Evolutionary conservation across 345 rosid species (phyloP), one percentile per base, ranked within the genome.

Genomic region (Populus alba): DNA sequence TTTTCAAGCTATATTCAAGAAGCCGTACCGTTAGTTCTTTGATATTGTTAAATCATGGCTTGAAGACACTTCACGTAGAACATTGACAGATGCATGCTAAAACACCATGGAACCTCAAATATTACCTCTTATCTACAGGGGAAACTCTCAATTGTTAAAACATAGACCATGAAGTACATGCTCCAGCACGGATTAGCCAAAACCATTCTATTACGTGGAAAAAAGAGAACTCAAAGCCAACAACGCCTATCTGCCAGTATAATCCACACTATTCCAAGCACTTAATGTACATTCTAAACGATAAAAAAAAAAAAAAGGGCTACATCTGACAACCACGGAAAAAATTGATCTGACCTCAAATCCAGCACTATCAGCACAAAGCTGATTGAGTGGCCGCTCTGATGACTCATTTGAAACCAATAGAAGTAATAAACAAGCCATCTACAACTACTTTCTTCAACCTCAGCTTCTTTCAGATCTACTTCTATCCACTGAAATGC

Each of bases 401-500:
- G 66, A 69, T 75, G 51, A 47, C 61, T 70, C 68, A n/a, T 78
- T 33, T 25, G 68, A 69, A 74, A 66, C 68, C 69, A 71, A 75
- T 22, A 61, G 20, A 13, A 7, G 27, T 25, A 80, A 55, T 20
- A 78, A 82, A 70, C 66, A 61, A 59, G 75, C 77, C 67, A 43
- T 75, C 82, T 87, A 82, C 78, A 72, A 47, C 79, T 74, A 79
- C 18, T 35, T n/a, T 82, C 87, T 85, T 89, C 73, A 41, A n/a
- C 37, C 81, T 88, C 84, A 90, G 83, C 77, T 87, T 88, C 88
- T 87, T 85, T 83, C 80, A 7, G 80, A 53, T 88, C 90, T 89
- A 86, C 86, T 92, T 87, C 94, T 90, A 78, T 89, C 93, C 69
- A 84, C 83, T 68, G 86, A 83, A 77, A 76, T 79, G 69, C 79